Evolutionary conservation across 2,329 filamentous ascomycete genomes (phyloP).

Genomic region (Nothophoma quercina): DNA sequence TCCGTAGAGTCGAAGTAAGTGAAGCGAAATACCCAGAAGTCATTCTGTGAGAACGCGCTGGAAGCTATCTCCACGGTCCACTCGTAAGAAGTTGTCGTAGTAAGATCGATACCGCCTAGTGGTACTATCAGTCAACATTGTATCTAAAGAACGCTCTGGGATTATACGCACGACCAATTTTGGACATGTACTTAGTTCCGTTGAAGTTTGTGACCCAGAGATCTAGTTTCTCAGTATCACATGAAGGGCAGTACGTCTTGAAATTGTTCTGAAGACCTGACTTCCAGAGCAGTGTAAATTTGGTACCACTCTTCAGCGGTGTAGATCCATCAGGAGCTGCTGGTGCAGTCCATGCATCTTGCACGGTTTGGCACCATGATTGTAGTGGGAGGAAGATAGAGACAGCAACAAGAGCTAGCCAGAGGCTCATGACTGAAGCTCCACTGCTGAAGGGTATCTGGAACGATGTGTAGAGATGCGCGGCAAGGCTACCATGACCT

Average conservation of each 20-base stretch:
- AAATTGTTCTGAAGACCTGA: slow-evolving; percentile 15
- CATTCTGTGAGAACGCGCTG: slow-evolving; percentile 16
- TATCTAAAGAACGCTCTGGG: background rate
- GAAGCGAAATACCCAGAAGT: slow-evolving; percentile 26
- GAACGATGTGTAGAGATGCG: no score
- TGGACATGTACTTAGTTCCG: slow-evolving; percentile 16
- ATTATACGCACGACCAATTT: slow-evolving; percentile 22
- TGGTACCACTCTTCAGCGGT: slow-evolving; percentile 19
- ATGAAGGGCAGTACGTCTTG: slow-evolving; percentile 16
- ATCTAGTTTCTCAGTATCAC: slow-evolving; percentile 22
- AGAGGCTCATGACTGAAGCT: no score
- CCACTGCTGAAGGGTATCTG: no score
- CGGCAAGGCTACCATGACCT: no score
- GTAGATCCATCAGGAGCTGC: slow-evolving; percentile 24
- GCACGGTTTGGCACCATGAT: slow-evolving; percentile 23
- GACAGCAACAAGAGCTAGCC: no score
- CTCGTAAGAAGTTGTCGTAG: slow-evolving; percentile 18
- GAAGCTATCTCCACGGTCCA: slow-evolving; percentile 28
- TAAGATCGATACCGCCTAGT: slow-evolving; percentile 22
- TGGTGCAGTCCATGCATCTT: slow-evolving; percentile 28
- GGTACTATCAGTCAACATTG: slow-evolving; percentile 4
- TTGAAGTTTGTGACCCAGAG: slow-evolving; percentile 27
- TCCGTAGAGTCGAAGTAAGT: slow-evolving; percentile 13
- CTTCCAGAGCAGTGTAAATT: slow-evolving; percentile 26
- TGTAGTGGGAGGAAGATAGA: slow-evolving; percentile 8